These are phyloP conservation scores for Lachancea cidri DNA, from an alignment of 805 yeast species.

Conservation along the genomic window DNA sequence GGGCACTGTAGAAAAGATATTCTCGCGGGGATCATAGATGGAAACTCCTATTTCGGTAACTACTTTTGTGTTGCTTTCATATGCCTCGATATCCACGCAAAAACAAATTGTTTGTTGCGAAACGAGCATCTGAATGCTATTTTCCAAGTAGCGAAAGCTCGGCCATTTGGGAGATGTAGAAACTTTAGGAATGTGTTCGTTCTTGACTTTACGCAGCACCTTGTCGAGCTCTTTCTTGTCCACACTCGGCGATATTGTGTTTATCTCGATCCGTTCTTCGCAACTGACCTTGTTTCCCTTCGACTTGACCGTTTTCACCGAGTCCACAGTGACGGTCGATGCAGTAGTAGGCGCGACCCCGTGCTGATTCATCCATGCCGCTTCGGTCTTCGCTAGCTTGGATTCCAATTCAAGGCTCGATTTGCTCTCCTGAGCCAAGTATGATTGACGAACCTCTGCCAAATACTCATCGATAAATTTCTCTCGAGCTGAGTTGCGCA, in stretches of 20 bases:
- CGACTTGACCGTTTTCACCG: background rate
- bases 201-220: conserved; percentile 13
- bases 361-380: conserved; percentile 14
- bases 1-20: conserved; percentile 37
- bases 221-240: conserved; percentile 10
- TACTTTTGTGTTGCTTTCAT: conserved; percentile 38
- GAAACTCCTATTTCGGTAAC: conserved; percentile 57
- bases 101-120: conserved; percentile 34
- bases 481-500: background rate
- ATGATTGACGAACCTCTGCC: conserved; percentile 5
- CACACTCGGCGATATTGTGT: background rate
- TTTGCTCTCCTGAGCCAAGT: conserved; percentile 4
- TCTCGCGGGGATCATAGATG: conserved; percentile 50
- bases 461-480: conserved; percentile 5
- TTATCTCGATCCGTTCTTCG: background rate
- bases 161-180: conserved; percentile 18
- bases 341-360: background rate
- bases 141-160: conserved; percentile 19
- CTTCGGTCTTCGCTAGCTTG: conserved; percentile 11
- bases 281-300: background rate
- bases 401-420: conserved; percentile 7
- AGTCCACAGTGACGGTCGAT: background rate
- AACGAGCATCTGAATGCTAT: conserved; percentile 19
- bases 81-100: conserved; percentile 54
- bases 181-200: conserved; percentile 22